Percentiles rank a stretch among this genome's conserved stretches.
Evolutionary conservation across 176 grass and related monocot genomes (phyloP).

Genomic region (Stipa capillata): DNA sequence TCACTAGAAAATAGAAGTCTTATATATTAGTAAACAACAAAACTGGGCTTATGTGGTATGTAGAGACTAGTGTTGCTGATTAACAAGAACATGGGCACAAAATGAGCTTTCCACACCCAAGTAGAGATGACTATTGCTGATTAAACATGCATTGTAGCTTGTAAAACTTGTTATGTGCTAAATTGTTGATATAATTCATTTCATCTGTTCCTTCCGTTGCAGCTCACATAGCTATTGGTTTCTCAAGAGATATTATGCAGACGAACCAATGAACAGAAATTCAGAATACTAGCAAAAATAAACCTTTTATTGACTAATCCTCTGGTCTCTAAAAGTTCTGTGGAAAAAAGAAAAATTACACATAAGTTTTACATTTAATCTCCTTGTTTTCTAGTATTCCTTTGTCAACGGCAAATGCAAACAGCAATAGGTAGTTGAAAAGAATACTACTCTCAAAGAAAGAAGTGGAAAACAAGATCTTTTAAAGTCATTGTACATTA

Average conservation of each 20-base stretch:
- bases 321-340: not conserved
- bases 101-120: not conserved
- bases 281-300: not conserved
- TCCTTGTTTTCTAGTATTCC: not conserved
- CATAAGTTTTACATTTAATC: not conserved
- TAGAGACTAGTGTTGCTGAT: not conserved
- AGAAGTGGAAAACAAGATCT: not conserved
- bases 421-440: not conserved
- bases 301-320: too few species aligned
- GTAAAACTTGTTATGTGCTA: not conserved
- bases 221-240: not conserved
- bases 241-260: not conserved
- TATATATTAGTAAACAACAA: too few species aligned
- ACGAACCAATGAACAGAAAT: not conserved
- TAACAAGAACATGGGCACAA: not conserved
- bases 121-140: not conserved
- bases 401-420: constrained; percentile 6
- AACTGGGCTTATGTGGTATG: too few species aligned
- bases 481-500: not conserved
- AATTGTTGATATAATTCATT: not conserved
- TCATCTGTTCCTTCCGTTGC: not conserved
- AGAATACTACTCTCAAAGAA: not conserved
- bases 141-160: not conserved
- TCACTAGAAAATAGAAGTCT: too few species aligned
- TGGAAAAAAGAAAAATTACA: not conserved